Evolutionary conservation across 805 yeast genomes (phyloP), one percentile per base, ranked within the genome.

Genomic region (Sugiyamaella lignohabitans): DNA sequence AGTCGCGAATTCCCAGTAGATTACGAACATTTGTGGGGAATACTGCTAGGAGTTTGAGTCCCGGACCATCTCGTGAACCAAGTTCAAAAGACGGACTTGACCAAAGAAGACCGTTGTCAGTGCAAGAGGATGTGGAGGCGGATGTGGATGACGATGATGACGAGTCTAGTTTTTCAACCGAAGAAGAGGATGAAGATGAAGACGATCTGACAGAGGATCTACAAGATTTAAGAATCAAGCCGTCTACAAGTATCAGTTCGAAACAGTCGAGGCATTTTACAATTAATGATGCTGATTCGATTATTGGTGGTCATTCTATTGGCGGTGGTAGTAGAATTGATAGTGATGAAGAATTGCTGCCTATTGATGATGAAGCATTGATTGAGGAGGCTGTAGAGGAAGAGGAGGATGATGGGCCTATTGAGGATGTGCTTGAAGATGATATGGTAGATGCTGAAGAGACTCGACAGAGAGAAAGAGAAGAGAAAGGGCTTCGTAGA

Each of bases 231-330:
- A 27, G 11, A 8, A 27, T 27, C 8, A 8, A 8, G 8, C 32
- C 32, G 8, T 8, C 8, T 27, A 27, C 8, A 8, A 27, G 14
- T 27, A 27, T 27, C 14, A n/a, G n/a, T n/a, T n/a, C n/a, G n/a
- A 8, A 27, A 8, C 32, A 27, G 14, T 14, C 32, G 32, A 8
- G 14, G 8, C 32, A 27, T 27, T 8, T 27, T 8, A 27, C 32
- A 8, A 8, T 8, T 27, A 30, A 38, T 5, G 56, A 52, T 39
- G 56, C 56, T 5, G 50, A 39, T 17, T 51, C 54, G 16, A 51
- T 53, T 38, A 53, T 53, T 46, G 56, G 56, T 3, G 56, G 56
- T 11, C 40, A 41, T n/a, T 41, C 32, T 27, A 27, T 27, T 14
- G 14, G 48, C 6, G 16, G 43, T 3, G 5, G 14, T 27, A 37